Evolutionary conservation across 2,329 filamentous ascomycete genomes (phyloP).

Genomic region (Pseudogymnoascus sp.): DNA sequence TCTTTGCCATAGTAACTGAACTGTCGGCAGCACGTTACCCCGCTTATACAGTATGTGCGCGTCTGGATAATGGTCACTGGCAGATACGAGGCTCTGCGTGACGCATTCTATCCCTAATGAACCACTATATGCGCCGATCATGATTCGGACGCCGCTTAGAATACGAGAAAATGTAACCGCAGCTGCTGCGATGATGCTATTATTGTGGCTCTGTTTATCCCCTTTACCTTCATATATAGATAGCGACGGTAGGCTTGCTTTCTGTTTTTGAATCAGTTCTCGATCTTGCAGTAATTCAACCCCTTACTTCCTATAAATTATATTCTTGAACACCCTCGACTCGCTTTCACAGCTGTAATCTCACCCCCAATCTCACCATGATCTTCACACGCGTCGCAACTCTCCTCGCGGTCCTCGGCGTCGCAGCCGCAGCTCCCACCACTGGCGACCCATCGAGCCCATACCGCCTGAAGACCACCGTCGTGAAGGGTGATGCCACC

Average conservation of each 20-base stretch:
- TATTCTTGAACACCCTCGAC: background rate
- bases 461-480: conserved; percentile 19
- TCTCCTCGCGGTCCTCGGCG: background rate
- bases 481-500: conserved; percentile 13
- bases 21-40: background rate
- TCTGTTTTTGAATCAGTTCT: background rate
- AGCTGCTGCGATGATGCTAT: background rate
- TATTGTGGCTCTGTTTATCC: conserved; percentile 5
- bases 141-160: background rate
- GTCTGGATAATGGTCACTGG: background rate
- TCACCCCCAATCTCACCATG: background rate
- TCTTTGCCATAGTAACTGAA: background rate
- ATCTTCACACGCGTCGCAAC: background rate
- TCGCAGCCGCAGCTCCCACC: background rate
- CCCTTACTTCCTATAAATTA: background rate
- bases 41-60: background rate
- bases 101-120: background rate
- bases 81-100: conserved; percentile 5
- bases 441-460: background rate
- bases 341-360: background rate
- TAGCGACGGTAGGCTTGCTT: background rate
- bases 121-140: conserved; percentile 3
- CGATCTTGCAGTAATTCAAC: background rate
- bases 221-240: background rate
- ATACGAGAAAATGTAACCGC: conserved; percentile 6